Percentiles rank a stretch among this genome's conserved stretches.
Evolutionary conservation across 345 rosid species (phyloP).

Genomic region (Citrus inodora): DNA sequence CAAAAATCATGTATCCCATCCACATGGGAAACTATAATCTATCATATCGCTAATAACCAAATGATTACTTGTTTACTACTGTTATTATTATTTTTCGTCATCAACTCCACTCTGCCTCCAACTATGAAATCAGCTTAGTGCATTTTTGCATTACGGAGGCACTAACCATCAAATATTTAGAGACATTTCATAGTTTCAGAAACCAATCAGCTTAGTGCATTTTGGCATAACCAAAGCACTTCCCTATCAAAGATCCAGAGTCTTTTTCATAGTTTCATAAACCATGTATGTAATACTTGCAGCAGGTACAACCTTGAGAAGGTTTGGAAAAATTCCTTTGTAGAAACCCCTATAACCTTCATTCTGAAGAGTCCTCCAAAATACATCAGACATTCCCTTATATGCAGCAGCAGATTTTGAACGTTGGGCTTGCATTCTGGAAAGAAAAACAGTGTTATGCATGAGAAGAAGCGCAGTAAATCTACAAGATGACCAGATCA

Average conservation of each 20-base stretch:
- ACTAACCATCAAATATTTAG: slow-evolving; percentile 46
- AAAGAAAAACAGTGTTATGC: slow-evolving; percentile 4
- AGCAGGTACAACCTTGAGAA: slow-evolving; percentile 66
- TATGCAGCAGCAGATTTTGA: slow-evolving; percentile 42
- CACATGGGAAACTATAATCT: slow-evolving; percentile 27
- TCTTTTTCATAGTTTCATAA: slow-evolving; percentile 90
- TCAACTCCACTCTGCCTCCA: slow-evolving; percentile 13
- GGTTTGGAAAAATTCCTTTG: slow-evolving; percentile 90
- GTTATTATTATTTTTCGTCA: slow-evolving; percentile 17
- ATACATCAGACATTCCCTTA: slow-evolving; percentile 78
- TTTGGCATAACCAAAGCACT: neutral
- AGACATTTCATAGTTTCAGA: slow-evolving; percentile 86
- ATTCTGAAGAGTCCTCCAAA: slow-evolving; percentile 61
- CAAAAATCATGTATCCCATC: slow-evolving; percentile 33
- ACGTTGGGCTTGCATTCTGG: slow-evolving; percentile 93
- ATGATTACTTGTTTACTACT: slow-evolving; percentile 24
- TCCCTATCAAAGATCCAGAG: slow-evolving; percentile 50
- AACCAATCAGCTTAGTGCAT: slow-evolving; percentile 25
- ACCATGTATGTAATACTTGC: slow-evolving; percentile 54
- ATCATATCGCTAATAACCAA: slow-evolving; percentile 27
- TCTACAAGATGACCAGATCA: neutral
- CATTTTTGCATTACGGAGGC: neutral
- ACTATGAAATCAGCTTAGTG: slow-evolving; percentile 10
- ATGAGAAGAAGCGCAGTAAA: neutral
- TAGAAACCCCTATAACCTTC: slow-evolving; percentile 90